These are phyloP conservation scores for Astraeus odoratus DNA, from an alignment of 768 basidiomycete species.

Conservation along the genomic window DNA sequence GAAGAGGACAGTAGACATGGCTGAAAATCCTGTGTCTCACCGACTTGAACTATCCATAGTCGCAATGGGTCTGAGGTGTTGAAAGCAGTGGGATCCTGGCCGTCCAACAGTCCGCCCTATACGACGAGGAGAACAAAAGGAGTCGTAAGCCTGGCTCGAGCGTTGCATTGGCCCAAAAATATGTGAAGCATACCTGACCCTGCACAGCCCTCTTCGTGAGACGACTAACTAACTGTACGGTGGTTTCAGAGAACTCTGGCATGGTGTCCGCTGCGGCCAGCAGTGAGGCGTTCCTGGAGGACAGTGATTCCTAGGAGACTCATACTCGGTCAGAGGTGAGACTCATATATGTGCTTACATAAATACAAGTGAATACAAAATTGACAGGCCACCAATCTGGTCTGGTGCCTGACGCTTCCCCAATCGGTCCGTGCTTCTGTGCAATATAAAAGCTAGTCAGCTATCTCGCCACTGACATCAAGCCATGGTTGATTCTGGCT, in stretches of 20 bases:
- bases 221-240: slow-evolving; percentile 12
- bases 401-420: too few species aligned
- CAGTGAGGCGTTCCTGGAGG: too few species aligned
- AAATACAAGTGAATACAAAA: too few species aligned
- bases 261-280: slow-evolving; percentile 8
- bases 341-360: too few species aligned
- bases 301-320: too few species aligned
- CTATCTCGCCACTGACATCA: too few species aligned
- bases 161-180: background rate
- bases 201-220: slow-evolving; percentile 18
- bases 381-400: too few species aligned
- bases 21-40: slow-evolving; percentile 32
- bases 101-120: slow-evolving; percentile 73
- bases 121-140: background rate
- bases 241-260: slow-evolving; percentile 44
- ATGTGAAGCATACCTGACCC: slow-evolving; percentile 19
- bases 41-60: slow-evolving; percentile 71
- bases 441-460: too few species aligned
- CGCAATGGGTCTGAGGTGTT: slow-evolving; percentile 60
- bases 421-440: too few species aligned
- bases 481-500: too few species aligned
- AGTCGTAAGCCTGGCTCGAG: background rate
- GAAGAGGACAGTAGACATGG: background rate
- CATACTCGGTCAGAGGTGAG: too few species aligned
- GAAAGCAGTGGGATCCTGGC: slow-evolving; percentile 63